Evolutionary conservation across 202 grass and related monocot species (phyloP).

Genomic region (Elaeis oleifera): DNA sequence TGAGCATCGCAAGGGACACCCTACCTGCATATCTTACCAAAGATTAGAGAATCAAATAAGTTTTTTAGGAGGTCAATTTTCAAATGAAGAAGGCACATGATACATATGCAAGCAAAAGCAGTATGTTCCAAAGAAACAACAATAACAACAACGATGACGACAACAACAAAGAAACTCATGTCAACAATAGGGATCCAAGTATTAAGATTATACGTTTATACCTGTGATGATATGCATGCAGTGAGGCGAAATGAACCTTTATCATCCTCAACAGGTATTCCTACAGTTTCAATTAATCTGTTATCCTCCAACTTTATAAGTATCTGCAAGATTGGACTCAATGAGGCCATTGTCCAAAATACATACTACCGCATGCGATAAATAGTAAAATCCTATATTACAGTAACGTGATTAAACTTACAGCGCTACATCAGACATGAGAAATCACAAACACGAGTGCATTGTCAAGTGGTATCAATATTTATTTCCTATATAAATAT

Average conservation of each 20-base stretch:
- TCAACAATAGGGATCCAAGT: neutral
- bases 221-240: slow-evolving; percentile 90
- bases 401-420: too few species aligned
- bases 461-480: too few species aligned
- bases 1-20: slow-evolving; percentile 79
- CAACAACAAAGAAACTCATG: neutral
- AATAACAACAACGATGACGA: neutral
- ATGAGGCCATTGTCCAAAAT: neutral
- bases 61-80: too few species aligned
- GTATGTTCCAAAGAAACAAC: neutral
- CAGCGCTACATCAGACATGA: too few species aligned
- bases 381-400: too few species aligned
- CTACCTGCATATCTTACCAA: slow-evolving; percentile 42
- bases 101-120: too few species aligned
- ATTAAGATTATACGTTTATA: neutral
- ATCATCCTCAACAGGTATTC: slow-evolving; percentile 67
- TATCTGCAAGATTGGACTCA: slow-evolving; percentile 43
- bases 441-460: too few species aligned
- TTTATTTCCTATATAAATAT: too few species aligned
- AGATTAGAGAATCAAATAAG: too few species aligned
- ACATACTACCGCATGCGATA: too few species aligned
- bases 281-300: slow-evolving; percentile 83
- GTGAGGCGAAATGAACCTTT: slow-evolving; percentile 64
- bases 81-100: too few species aligned
- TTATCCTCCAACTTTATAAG: slow-evolving; percentile 90